phyloP scores from a whole-genome alignment of 805 yeast species.

The Metschnikowia peoriensis region DNA sequence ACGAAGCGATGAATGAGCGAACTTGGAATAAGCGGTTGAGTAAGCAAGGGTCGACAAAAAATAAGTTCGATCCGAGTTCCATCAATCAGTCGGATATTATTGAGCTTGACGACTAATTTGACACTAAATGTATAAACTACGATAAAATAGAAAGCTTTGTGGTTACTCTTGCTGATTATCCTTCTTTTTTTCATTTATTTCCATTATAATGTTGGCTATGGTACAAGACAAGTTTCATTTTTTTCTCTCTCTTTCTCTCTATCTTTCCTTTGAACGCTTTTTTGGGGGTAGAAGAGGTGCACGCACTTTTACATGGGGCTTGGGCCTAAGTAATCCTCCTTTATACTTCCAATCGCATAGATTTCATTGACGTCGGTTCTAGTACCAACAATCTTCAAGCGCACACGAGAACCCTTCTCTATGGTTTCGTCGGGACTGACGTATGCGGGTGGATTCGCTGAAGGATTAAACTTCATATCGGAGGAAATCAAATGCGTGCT shows the following conservation, averaged over 20 bases:
- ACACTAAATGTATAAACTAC: not conserved
- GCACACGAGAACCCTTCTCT: slow-evolving; percentile 88
- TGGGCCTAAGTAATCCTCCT: slow-evolving; percentile 96
- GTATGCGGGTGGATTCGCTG: slow-evolving; percentile 98
- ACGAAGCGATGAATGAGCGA: not conserved
- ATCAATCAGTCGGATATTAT: slow-evolving; percentile 14
- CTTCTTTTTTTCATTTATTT: not conserved
- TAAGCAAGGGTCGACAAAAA: slow-evolving; percentile 9
- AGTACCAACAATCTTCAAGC: slow-evolving; percentile 95
- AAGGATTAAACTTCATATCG: slow-evolving; percentile 90
- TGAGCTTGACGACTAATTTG: slow-evolving; percentile 15
- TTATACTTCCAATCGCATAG: slow-evolving; percentile 95
- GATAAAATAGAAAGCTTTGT: not conserved
- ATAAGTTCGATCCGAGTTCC: slow-evolving; percentile 14
- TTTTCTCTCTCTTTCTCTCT: too few species aligned
- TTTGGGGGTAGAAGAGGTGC: not conserved
- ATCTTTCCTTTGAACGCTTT: not conserved
- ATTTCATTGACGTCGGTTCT: slow-evolving; percentile 96
- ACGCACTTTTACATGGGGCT: slow-evolving; percentile 34
- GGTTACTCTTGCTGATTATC: not conserved
- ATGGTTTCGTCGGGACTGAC: slow-evolving; percentile 93
- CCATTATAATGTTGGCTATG: slow-evolving; percentile 8
- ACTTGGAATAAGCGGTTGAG: slow-evolving; percentile 15
- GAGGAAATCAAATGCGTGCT: slow-evolving; percentile 93
- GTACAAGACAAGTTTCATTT: slow-evolving; percentile 10